Evolutionary conservation across 164 flowering plant genomes (phyloP), one percentile per base, ranked within the genome.

Genomic region (Sedum album): DNA sequence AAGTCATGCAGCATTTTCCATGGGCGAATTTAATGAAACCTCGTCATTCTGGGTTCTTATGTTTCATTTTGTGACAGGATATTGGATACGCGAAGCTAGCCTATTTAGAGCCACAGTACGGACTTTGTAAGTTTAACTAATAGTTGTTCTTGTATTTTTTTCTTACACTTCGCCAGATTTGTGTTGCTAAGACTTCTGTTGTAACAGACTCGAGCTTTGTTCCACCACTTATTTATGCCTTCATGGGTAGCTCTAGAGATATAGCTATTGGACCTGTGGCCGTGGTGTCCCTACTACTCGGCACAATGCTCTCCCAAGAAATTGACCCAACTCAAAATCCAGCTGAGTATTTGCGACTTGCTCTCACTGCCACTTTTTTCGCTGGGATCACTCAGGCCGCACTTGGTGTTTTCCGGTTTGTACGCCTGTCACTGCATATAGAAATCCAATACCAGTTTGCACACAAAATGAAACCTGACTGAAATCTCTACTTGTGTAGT

Each of bases 241-340:
- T 81, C 75, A 88, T 93, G 96, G 98, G 98, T 21, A 93, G 97
- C 79, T 93, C 98, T n/a, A 84, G 89, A 75, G 96, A 93, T 74
- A 89, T 93, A 66, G 98, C 91, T 33, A 93, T 93, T 15, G 98
- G 98, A 60, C 98, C 98, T 0, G 96, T 93, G 7, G 93, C 98
- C 30, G 97, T 93, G 51, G 93, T 91, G 8, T 93, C 97, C 70
- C 90, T 93, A 20, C 68, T 93, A 68, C 62, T 93, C 14, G 98
- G 98, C 25, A 83, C 93, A 17, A 61, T 91, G 68, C 86, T 89
- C 39, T 85, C 79, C 57, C 66, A 70, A 31, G 96, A 89, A 84
- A 71, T 91, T 62, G 97, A 91, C 70, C 83, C 81, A 11, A 30
- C 1, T 1, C 68, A 67, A 33, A 68, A 88, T 68, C 42, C 79